These are phyloP conservation scores for Epithemia pelagica DNA, from an alignment of 108 stramenopile species.

Conservation along the genomic window DNA sequence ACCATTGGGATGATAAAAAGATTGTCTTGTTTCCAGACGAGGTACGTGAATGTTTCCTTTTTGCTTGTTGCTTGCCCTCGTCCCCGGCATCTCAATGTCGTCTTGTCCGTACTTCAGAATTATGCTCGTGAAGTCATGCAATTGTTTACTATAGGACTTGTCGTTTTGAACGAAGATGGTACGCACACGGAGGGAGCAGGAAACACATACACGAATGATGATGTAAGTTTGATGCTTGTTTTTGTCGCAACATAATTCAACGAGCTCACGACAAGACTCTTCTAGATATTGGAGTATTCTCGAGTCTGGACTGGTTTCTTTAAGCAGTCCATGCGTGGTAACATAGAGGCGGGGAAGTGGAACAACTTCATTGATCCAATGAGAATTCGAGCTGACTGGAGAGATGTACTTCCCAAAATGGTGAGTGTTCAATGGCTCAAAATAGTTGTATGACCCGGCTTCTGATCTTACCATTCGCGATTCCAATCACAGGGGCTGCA, in stretches of 20 bases:
- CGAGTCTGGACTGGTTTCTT: conserved; percentile 62
- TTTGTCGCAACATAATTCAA: conserved; percentile 21
- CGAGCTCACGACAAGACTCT: conserved; percentile 29
- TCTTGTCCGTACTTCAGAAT: conserved; percentile 44
- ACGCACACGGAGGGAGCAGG: conserved; percentile 13
- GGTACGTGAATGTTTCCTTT: conserved; percentile 48
- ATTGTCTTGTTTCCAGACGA: conserved; percentile 44
- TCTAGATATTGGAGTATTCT: conserved; percentile 22
- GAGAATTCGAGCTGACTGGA: conserved; percentile 28
- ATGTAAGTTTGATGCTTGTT: conserved; percentile 20
- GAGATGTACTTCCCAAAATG: conserved; percentile 15
- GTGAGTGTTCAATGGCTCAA: conserved; percentile 26
- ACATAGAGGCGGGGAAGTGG: conserved; percentile 10
- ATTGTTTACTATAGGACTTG: conserved; percentile 47
- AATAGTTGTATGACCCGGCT: conserved; percentile 14
- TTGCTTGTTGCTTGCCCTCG: conserved; percentile 43
- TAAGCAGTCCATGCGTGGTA: conserved; percentile 24
- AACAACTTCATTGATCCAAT: conserved; percentile 41
- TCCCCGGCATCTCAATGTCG: conserved; percentile 25
- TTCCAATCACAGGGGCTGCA: conserved; percentile 31
- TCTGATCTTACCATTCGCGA: conserved; percentile 47
- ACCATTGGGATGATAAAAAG: conserved; percentile 11
- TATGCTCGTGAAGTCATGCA: conserved; percentile 53
- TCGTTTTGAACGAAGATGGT: conserved; percentile 36
- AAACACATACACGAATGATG: conserved; percentile 37